Evolutionary conservation across 2,329 filamentous ascomycete genomes (phyloP).

Genomic region (Nectriaceae sp.): DNA sequence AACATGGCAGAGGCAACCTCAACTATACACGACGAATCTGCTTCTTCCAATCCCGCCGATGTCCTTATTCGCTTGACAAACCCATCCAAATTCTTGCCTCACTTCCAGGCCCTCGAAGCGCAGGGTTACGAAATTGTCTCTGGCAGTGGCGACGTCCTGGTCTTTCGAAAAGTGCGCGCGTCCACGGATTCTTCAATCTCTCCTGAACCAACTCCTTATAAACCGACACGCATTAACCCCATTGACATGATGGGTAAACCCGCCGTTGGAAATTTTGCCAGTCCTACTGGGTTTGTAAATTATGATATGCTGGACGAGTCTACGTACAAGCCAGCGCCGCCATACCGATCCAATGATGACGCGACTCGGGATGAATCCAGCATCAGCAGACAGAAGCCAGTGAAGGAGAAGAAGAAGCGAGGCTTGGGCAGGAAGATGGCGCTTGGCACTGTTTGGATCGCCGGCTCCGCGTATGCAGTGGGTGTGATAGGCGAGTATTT

Average conservation of each 20-base stretch:
- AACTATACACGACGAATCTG: conserved; percentile 48
- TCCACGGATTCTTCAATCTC: conserved; percentile 5
- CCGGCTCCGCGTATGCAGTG: conserved; percentile 57
- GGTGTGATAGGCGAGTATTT: conserved; percentile 62
- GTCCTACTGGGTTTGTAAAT: conserved; percentile 67
- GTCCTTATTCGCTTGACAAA: conserved; percentile 62
- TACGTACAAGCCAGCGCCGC: conserved; percentile 33
- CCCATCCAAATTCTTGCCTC: conserved; percentile 65
- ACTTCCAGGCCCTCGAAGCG: conserved; percentile 59
- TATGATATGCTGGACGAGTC: conserved; percentile 47
- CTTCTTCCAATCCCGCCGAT: conserved; percentile 58
- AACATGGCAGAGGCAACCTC: conserved; percentile 63
- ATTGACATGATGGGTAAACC: conserved; percentile 56
- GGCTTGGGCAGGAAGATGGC: conserved; percentile 49
- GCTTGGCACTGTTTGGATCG: conserved; percentile 56
- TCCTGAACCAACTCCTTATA: background rate
- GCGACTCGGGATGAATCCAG: conserved; percentile 49
- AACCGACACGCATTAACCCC: conserved; percentile 49
- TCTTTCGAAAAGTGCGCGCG: conserved; percentile 62
- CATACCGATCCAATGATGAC: conserved; percentile 42
- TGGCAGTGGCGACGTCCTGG: conserved; percentile 62
- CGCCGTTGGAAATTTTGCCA: conserved; percentile 60
- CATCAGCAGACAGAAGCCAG: conserved; percentile 43
- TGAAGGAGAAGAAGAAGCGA: conserved; percentile 38
- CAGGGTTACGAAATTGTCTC: conserved; percentile 69